Base-by-base conservation (phyloP, 2,329 filamentous ascomycete species). In the Clonostachys byssicola region DNA sequence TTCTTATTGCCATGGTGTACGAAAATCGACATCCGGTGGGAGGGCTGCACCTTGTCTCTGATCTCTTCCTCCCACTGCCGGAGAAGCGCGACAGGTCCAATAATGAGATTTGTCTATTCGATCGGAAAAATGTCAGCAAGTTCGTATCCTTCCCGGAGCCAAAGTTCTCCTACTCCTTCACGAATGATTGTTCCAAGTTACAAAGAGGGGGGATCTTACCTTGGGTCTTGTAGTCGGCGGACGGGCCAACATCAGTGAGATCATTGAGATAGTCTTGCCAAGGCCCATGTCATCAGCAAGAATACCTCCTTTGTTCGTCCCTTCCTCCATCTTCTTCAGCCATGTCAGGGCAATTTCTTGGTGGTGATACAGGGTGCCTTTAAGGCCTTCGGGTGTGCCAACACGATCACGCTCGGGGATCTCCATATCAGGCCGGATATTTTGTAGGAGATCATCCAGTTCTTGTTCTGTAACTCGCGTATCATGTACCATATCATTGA, bases 271-370 rank as follows among this genome's bases (percentile, higher is more conserved):
- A 0, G 92, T 96, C 68, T 96, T 95, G 16, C 91, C 91, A 10
- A 96, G 67, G 4, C 91, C 91, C 92, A 96, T 96, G 58, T 96
- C 91, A 62, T 96, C 92, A 3, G 90, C 90, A 14, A 96, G 74
- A 47, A 96, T 92, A 38, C 91, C 92, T n/a, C 92, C 91, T 56
- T 86, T 89, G 57, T 87, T 90, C 46, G 84, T 75, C 9, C 88
- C 83, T 16, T 75, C 78, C 62, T 96, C 91, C 62, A 89, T 89
- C n/a, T 83, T 75, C 42, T 85, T 75, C 78, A 96, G 82, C 92
- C 91, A 96, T 12, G 85, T 81, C 33, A 96, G 71, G 7, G 89
- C 90, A 65, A 92, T 71, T 56, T 88, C 85, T 60, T 96, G 92
- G 57, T 96, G 91, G 42, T 86, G 81, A 68, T 94, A 90, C 9